These are phyloP conservation scores for Ogataea nonfermentans DNA, from an alignment of 805 yeast genomes.

Conservation along the genomic window DNA sequence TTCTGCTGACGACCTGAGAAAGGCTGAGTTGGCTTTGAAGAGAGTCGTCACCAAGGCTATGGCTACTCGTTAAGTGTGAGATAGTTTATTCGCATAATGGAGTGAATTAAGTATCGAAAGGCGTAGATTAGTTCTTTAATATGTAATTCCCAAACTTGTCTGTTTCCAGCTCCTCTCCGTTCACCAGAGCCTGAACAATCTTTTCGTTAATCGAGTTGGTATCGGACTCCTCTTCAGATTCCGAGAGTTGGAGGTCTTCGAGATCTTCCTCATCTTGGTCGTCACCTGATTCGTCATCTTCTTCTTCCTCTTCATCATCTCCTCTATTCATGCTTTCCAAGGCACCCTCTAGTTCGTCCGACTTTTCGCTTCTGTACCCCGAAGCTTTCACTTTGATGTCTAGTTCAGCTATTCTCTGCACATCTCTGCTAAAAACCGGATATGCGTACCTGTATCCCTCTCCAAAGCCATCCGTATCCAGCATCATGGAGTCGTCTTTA, in stretches of 20 bases:
- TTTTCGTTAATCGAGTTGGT: conserved; percentile 39
- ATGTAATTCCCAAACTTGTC: conserved; percentile 83
- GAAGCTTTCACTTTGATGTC: conserved; percentile 92
- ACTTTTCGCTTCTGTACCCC: conserved; percentile 56
- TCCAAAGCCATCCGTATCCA: conserved; percentile 77
- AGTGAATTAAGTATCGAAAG: conserved; percentile 10
- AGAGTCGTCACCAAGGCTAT: conserved; percentile 99
- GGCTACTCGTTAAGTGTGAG: conserved; percentile 80
- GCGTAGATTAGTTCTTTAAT: conserved; percentile 42
- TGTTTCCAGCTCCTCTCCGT: conserved; percentile 69
- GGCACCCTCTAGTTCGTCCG: conserved; percentile 69
- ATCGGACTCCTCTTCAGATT: conserved; percentile 36
- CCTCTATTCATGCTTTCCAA: conserved; percentile 61
- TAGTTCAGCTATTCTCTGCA: conserved; percentile 61
- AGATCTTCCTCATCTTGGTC: conserved; percentile 38
- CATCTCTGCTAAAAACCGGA: conserved; percentile 79
- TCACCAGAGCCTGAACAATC: conserved; percentile 67
- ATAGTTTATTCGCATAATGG: conserved; percentile 19
- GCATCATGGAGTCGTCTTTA: conserved; percentile 60
- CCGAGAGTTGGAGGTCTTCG: conserved; percentile 35
- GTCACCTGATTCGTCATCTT: conserved; percentile 32
- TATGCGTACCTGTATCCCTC: conserved; percentile 73
- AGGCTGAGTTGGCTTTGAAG: conserved; percentile 98
- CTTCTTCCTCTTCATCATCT: conserved; percentile 32
- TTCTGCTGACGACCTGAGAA: conserved; percentile 95